A percentile compares a stretch with the other conserved stretches of the same genome.
phyloP scores from a whole-genome alignment of 1,139 yeast species.

The Wickerhamomyces sp. region DNA sequence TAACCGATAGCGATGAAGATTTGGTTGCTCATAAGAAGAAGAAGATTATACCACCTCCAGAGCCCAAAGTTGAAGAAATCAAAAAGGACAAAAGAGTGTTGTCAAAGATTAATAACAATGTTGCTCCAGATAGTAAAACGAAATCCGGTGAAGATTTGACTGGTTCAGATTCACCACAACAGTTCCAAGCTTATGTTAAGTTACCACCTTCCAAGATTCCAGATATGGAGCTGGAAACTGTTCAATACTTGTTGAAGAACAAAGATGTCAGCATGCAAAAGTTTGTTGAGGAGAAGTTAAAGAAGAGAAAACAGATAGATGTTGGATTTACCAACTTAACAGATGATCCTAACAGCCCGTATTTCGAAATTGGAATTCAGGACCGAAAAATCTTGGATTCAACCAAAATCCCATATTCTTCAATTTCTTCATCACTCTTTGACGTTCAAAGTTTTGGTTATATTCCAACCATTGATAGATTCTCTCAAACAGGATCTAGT shows the following conservation, averaged over 20 bases:
- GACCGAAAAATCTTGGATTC: slow-evolving; percentile 45
- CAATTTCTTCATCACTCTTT: slow-evolving; percentile 70
- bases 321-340: slow-evolving; percentile 73
- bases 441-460: slow-evolving; percentile 63
- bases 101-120: slow-evolving; percentile 22
- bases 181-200: slow-evolving; percentile 74
- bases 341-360: slow-evolving; percentile 90
- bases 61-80: slow-evolving; percentile 27
- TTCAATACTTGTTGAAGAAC: slow-evolving; percentile 67
- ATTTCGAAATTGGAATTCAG: slow-evolving; percentile 62
- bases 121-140: slow-evolving; percentile 19
- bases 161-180: slow-evolving; percentile 21
- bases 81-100: slow-evolving; percentile 16
- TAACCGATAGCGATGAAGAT: slow-evolving; percentile 82
- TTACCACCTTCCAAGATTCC: slow-evolving; percentile 90
- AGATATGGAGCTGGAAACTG: slow-evolving; percentile 83
- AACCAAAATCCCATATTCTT: slow-evolving; percentile 72
- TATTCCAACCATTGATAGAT: slow-evolving; percentile 22
- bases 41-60: slow-evolving; percentile 35
- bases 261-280: slow-evolving; percentile 75
- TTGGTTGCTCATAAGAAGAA: slow-evolving; percentile 75
- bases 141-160: slow-evolving; percentile 15
- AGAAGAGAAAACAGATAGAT: slow-evolving; percentile 68
- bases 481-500: slow-evolving; percentile 16
- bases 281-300: slow-evolving; percentile 79